Evolutionary conservation across 495 filamentous ascomycete species (phyloP).

Genomic region (Penicillium riverlandense): DNA sequence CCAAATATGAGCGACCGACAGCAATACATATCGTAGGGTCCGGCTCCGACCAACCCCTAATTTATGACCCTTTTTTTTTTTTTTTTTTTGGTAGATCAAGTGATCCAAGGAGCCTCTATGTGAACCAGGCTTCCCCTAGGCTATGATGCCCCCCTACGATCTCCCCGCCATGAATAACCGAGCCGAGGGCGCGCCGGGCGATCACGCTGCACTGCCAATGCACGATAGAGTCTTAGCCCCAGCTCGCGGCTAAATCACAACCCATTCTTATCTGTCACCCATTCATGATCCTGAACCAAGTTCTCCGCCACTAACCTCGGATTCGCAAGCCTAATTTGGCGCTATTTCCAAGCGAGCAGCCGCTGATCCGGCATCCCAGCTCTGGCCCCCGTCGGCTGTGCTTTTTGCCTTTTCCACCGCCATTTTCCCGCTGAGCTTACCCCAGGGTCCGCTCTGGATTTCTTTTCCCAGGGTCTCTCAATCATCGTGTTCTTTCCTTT

Average conservation of each 20-base stretch:
- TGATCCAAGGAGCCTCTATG: too few relatives aligned
- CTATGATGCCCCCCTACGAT: background rate
- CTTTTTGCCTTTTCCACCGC: conserved; percentile 8
- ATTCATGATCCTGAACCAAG: too few relatives aligned
- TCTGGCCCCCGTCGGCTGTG: conserved; percentile 1
- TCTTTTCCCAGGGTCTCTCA: conserved; percentile 1
- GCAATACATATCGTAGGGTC: too few relatives aligned
- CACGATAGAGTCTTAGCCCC: conserved; percentile 15
- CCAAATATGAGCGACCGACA: too few relatives aligned
- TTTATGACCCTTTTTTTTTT: too few relatives aligned
- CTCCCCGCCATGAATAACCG: conserved; percentile 4
- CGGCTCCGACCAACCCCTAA: too few relatives aligned
- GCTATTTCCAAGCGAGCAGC: conserved; percentile 14
- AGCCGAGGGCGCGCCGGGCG: conserved; percentile 1
- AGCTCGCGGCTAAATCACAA: conserved; percentile 8
- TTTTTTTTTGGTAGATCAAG: too few relatives aligned
- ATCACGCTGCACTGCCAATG: conserved; percentile 6
- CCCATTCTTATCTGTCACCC: too few relatives aligned
- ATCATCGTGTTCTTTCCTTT: too few relatives aligned
- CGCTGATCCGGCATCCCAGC: conserved; percentile 17
- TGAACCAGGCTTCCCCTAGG: too few relatives aligned
- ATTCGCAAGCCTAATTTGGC: background rate
- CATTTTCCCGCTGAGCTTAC: background rate
- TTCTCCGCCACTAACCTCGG: too few relatives aligned
- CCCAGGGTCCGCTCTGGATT: background rate